Conservation (phyloP, 2,329 filamentous ascomycete species). For the Endothia cerciana region DNA sequence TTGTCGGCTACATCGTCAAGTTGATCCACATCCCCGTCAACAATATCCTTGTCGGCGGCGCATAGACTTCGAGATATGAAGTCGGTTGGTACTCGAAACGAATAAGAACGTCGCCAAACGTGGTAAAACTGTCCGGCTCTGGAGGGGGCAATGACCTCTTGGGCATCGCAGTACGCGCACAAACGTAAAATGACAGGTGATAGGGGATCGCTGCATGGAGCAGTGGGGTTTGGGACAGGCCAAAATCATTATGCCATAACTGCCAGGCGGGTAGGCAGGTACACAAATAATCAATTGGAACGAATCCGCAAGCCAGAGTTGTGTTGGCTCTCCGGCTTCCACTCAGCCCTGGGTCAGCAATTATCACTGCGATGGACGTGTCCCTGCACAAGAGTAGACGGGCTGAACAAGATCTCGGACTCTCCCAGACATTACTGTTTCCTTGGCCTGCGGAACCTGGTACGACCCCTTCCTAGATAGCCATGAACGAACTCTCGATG, state of each 20-base stretch:
- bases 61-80: slow-evolving; percentile 45
- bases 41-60: slow-evolving; percentile 70
- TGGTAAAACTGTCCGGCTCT: background rate
- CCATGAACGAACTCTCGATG: background rate
- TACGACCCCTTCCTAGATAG: background rate
- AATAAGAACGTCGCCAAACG: background rate
- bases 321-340: background rate
- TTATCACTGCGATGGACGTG: background rate
- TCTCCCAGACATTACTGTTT: background rate
- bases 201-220: slow-evolving; percentile 1
- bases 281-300: slow-evolving; percentile 20
- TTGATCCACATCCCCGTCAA: slow-evolving; percentile 73
- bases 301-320: background rate
- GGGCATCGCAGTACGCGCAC: background rate
- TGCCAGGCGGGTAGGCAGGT: slow-evolving; percentile 22
- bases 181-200: background rate
- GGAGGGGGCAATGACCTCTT: background rate
- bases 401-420: background rate
- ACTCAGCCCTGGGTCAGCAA: background rate
- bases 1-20: slow-evolving; percentile 72
- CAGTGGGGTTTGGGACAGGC: slow-evolving; percentile 6
- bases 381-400: background rate
- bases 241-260: slow-evolving; percentile 21
- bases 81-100: background rate
- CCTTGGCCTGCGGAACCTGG: background rate